Evolutionary conservation across 768 basidiomycete genomes (phyloP).

Genomic region (Termitomyces sp.): DNA sequence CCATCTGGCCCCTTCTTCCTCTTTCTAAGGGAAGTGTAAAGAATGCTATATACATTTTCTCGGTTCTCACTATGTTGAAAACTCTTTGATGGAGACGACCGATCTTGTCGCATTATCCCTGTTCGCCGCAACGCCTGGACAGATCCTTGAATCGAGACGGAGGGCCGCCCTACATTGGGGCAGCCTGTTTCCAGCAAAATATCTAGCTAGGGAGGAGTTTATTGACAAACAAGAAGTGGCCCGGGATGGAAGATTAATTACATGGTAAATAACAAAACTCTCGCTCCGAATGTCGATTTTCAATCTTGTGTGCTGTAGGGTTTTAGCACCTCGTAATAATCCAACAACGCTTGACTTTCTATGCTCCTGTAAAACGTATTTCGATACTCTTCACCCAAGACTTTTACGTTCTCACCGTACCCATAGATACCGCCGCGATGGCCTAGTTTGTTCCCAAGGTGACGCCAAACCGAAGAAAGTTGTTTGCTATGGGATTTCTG

Average conservation of each 20-base stretch:
- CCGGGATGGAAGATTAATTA: slow-evolving; percentile 33
- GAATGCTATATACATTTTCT: background rate
- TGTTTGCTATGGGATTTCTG: slow-evolving; percentile 46
- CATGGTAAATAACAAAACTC: background rate
- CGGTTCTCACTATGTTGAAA: background rate
- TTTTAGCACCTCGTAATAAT: slow-evolving; percentile 47
- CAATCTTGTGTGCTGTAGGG: slow-evolving; percentile 30
- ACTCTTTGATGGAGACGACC: background rate
- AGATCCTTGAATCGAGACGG: slow-evolving; percentile 35
- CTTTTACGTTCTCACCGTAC: background rate
- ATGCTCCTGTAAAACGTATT: slow-evolving; percentile 61
- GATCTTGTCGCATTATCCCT: slow-evolving; percentile 28
- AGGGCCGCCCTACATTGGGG: slow-evolving; percentile 38
- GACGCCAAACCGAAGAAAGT: slow-evolving; percentile 21
- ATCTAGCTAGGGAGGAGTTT: slow-evolving; percentile 33
- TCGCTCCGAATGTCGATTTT: background rate
- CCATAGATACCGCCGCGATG: slow-evolving; percentile 25
- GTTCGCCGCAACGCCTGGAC: slow-evolving; percentile 42
- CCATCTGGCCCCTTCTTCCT: background rate
- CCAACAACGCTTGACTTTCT: slow-evolving; percentile 48
- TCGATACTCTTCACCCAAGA: slow-evolving; percentile 1
- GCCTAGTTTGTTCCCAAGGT: slow-evolving; percentile 19
- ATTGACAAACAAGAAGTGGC: slow-evolving; percentile 39
- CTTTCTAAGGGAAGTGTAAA: background rate
- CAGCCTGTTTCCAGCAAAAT: slow-evolving; percentile 37